A percentile compares a stretch with the other conserved stretches of the same genome.
These are phyloP conservation scores for Phlegmacium glaucopus DNA, from an alignment of 768 basidiomycete genomes.

Conservation along the genomic window DNA sequence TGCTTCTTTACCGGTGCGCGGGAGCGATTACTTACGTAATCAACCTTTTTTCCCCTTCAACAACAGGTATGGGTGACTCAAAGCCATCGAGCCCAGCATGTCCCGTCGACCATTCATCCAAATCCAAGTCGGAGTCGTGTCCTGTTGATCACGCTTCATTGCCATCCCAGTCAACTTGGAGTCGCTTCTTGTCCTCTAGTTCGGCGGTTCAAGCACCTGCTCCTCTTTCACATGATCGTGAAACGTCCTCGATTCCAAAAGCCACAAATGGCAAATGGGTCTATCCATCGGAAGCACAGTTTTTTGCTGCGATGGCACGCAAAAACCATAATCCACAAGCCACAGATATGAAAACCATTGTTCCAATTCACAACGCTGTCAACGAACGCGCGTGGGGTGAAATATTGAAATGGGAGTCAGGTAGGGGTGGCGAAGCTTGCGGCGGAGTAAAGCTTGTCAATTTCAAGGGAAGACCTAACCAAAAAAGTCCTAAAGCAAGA, in stretches of 20 bases:
- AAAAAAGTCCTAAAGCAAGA: slow-evolving; percentile 78
- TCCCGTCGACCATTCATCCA: slow-evolving; percentile 65
- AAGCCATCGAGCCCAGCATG: slow-evolving; percentile 38
- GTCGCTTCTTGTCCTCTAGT: slow-evolving; percentile 35
- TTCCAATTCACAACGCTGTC: slow-evolving; percentile 98
- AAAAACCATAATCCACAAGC: slow-evolving; percentile 89
- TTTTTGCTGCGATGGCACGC: slow-evolving; percentile 94
- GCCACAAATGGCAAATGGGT: slow-evolving; percentile 79
- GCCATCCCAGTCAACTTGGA: slow-evolving; percentile 36
- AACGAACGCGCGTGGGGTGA: slow-evolving; percentile 92
- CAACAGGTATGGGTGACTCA: slow-evolving; percentile 25
- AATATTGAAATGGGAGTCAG: slow-evolving; percentile 78
- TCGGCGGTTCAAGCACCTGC: slow-evolving; percentile 16
- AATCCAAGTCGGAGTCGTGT: slow-evolving; percentile 22
- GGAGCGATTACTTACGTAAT: slow-evolving; percentile 13
- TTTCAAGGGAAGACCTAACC: slow-evolving; percentile 86
- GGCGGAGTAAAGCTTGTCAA: slow-evolving; percentile 80
- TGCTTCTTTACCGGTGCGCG: slow-evolving; percentile 6
- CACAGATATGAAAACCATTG: slow-evolving; percentile 91
- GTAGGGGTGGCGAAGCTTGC: slow-evolving; percentile 78
- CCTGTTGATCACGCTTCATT: slow-evolving; percentile 39
- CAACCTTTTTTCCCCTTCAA: slow-evolving; percentile 22
- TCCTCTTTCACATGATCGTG: slow-evolving; percentile 66
- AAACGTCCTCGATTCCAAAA: slow-evolving; percentile 87
- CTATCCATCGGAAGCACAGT: slow-evolving; percentile 98